Evolutionary conservation across 495 filamentous ascomycete genomes (phyloP).

Genomic region (Aspergillus saccharolyticus): DNA sequence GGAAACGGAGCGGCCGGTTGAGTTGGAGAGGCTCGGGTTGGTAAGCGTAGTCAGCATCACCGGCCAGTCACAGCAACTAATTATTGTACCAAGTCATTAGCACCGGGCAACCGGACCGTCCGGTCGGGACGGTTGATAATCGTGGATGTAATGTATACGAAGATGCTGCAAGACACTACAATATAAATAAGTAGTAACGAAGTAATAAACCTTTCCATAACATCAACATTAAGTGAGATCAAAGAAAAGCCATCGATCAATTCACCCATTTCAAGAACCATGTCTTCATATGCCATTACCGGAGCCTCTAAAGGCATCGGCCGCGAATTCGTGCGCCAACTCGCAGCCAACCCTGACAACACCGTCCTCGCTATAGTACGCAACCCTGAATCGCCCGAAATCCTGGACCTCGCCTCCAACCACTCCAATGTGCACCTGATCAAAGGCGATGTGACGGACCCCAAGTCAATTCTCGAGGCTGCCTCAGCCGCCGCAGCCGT

Average conservation of each 20-base stretch:
- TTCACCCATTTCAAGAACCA: slow-evolving; percentile 18
- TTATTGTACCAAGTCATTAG: not conserved
- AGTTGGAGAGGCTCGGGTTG: no score
- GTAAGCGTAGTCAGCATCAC: no score
- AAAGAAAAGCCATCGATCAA: no score
- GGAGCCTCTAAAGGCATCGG: slow-evolving; percentile 54
- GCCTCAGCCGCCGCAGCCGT: slow-evolving; percentile 32
- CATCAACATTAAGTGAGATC: no score
- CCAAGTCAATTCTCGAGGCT: slow-evolving; percentile 37
- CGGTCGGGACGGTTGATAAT: not conserved
- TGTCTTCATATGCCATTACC: slow-evolving; percentile 52
- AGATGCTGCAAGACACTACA: no score
- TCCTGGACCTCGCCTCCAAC: slow-evolving; percentile 23
- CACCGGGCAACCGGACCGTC: not conserved
- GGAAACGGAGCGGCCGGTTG: not conserved
- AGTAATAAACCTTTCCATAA: no score
- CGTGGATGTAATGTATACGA: no score
- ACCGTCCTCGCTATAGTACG: slow-evolving; percentile 47
- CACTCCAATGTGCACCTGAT: slow-evolving; percentile 41
- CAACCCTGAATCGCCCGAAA: slow-evolving; percentile 28
- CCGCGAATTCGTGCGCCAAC: slow-evolving; percentile 50
- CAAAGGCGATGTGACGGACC: slow-evolving; percentile 40
- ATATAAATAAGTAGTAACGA: no score
- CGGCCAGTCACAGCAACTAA: not conserved
- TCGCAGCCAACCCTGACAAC: slow-evolving; percentile 37